phyloP scores from a whole-genome alignment of 768 basidiomycete species.

The Leccinum rimulosum region DNA sequence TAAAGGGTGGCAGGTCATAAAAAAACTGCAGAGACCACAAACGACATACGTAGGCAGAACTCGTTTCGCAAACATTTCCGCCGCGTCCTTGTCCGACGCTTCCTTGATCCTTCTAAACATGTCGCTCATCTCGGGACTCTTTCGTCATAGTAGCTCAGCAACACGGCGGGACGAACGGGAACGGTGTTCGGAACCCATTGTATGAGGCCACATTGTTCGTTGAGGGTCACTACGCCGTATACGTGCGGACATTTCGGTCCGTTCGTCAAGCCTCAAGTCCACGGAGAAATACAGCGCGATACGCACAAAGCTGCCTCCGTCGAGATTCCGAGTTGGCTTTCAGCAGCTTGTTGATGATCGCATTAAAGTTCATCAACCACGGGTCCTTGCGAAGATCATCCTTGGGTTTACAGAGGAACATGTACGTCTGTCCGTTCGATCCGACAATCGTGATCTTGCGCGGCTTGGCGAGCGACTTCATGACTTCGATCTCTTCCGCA shows the following conservation, averaged over 20 bases:
- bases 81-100: constrained; percentile 46
- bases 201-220: constrained; percentile 95
- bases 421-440: constrained; percentile 79
- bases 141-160: constrained; percentile 61
- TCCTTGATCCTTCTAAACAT: constrained; percentile 53
- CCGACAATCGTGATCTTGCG: constrained; percentile 86
- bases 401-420: constrained; percentile 94
- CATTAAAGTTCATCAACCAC: constrained; percentile 95
- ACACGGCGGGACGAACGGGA: constrained; percentile 74
- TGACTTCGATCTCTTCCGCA: constrained; percentile 80
- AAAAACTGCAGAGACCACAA: background rate
- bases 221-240: constrained; percentile 95
- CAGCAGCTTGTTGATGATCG: constrained; percentile 94
- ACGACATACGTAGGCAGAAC: constrained; percentile 55
- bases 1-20: constrained; percentile 23
- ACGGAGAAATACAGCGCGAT: too few species aligned
- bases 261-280: background rate
- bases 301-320: constrained; percentile 83
- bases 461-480: constrained; percentile 89
- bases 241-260: constrained; percentile 78
- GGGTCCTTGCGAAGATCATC: constrained; percentile 98
- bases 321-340: constrained; percentile 94
- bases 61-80: constrained; percentile 47
- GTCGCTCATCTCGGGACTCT: constrained; percentile 47
- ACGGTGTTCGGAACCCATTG: constrained; percentile 98